A percentile compares a stretch with the other conserved stretches of the same genome.
phyloP scores from a whole-genome alignment of 2,329 filamentous ascomycete genomes.

The Westerdykella ornata region DNA sequence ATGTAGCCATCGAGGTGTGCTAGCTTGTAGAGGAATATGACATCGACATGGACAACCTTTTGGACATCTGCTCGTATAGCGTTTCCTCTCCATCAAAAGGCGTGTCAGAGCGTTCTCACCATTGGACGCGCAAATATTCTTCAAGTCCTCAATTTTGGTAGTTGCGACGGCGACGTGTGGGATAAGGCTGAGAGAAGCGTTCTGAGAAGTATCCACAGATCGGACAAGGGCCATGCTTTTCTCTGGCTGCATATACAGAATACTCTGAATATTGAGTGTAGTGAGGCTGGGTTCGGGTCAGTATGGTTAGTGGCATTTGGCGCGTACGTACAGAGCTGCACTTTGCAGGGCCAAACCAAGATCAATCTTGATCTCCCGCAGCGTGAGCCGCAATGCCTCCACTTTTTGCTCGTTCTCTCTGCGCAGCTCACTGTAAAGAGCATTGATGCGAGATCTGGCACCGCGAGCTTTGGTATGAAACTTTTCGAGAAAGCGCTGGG shows the following conservation, averaged over 20 bases:
- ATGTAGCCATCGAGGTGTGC: slow-evolving; percentile 2
- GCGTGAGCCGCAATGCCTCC: too few relatives aligned
- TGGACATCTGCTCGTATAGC: neutral
- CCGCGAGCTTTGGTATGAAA: too few relatives aligned
- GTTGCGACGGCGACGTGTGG: neutral
- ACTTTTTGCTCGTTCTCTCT: neutral
- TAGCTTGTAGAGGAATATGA: slow-evolving; percentile 1
- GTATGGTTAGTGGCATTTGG: too few relatives aligned
- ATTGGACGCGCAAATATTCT: neutral
- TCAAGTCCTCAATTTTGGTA: neutral
- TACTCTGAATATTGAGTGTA: neutral
- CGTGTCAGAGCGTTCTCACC: too few relatives aligned
- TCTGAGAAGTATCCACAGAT: neutral
- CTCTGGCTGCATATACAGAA: neutral
- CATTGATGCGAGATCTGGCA: neutral
- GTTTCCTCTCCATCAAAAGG: neutral
- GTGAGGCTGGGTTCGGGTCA: too few relatives aligned
- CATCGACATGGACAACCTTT: slow-evolving; percentile 2
- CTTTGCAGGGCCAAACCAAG: too few relatives aligned
- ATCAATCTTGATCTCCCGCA: too few relatives aligned
- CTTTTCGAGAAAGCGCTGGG: too few relatives aligned
- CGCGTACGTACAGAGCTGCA: too few relatives aligned
- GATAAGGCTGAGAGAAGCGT: slow-evolving; percentile 1
- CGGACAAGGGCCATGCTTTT: neutral
- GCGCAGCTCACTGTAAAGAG: neutral